These are phyloP conservation scores for Rhizopogon vinicolor DNA, from an alignment of 768 basidiomycete species.

Conservation along the genomic window DNA sequence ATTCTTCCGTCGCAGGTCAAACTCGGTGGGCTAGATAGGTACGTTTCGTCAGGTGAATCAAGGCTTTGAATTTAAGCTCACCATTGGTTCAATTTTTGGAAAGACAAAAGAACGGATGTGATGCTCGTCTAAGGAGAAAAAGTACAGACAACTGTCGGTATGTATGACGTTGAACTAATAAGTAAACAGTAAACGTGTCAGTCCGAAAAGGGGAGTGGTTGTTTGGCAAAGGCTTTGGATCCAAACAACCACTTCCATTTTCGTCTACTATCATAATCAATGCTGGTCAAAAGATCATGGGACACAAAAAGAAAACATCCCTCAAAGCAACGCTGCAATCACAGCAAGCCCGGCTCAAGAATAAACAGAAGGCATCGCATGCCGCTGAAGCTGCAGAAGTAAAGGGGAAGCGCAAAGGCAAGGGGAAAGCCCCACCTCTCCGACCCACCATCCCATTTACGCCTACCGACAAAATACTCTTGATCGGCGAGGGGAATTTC, in stretches of 20 bases:
- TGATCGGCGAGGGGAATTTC: slow-evolving; percentile 95
- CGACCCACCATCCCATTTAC: slow-evolving; percentile 61
- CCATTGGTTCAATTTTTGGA: slow-evolving; percentile 22
- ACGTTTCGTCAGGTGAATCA: neutral
- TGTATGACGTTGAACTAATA: slow-evolving; percentile 4
- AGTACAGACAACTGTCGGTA: neutral
- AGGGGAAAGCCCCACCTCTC: slow-evolving; percentile 27
- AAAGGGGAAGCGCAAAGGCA: slow-evolving; percentile 36
- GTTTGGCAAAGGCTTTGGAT: slow-evolving; percentile 22
- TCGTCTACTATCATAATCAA: neutral
- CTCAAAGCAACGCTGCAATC: slow-evolving; percentile 67
- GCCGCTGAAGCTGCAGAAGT: slow-evolving; percentile 38
- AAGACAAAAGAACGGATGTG: slow-evolving; percentile 26
- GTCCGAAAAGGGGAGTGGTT: slow-evolving; percentile 4
- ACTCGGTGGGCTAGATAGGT: slow-evolving; percentile 62
- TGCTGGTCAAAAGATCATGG: slow-evolving; percentile 8
- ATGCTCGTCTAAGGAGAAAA: neutral
- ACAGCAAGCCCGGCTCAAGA: slow-evolving; percentile 62
- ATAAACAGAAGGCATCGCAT: slow-evolving; percentile 57
- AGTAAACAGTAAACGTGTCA: slow-evolving; percentile 15
- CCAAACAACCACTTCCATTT: slow-evolving; percentile 24
- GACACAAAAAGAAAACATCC: slow-evolving; percentile 49
- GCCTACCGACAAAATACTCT: slow-evolving; percentile 60
- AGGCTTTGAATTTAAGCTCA: slow-evolving; percentile 7
- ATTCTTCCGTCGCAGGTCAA: slow-evolving; percentile 78